Evolutionary conservation across 2,329 filamentous ascomycete genomes (phyloP).

Genomic region (Fusarium vanettenii): DNA sequence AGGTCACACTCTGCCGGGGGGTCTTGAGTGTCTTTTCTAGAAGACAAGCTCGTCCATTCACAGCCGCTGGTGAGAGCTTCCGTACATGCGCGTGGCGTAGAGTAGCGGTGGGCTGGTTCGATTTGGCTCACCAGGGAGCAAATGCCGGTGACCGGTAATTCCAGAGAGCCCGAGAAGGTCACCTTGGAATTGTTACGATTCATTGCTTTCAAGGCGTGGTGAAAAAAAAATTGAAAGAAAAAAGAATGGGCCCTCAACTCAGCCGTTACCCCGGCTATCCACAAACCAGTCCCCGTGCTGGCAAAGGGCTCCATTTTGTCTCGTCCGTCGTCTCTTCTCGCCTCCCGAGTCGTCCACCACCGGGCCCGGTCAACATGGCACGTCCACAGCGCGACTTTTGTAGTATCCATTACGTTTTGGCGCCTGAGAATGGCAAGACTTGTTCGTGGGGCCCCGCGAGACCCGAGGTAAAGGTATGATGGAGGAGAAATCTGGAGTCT

Average conservation of each 20-base stretch:
- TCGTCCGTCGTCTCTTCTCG: background rate
- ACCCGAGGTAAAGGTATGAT: constrained; percentile 3
- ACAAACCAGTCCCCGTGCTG: constrained; percentile 21
- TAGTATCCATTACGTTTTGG: constrained; percentile 44
- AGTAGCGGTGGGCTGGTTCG: constrained; percentile 2
- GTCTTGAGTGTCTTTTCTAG: constrained; percentile 22
- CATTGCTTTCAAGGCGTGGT: background rate
- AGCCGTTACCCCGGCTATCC: background rate
- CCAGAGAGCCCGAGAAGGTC: background rate
- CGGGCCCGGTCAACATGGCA: background rate
- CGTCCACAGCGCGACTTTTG: constrained; percentile 18
- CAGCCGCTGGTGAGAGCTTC: background rate
- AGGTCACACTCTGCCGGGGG: background rate
- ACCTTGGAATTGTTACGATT: background rate
- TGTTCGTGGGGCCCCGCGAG: constrained; percentile 43
- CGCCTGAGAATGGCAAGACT: constrained; percentile 10
- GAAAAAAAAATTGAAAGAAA: background rate
- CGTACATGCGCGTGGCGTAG: constrained; percentile 22
- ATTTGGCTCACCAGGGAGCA: background rate
- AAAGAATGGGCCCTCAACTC: background rate
- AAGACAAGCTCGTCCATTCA: constrained; percentile 26
- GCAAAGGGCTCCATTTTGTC: background rate
- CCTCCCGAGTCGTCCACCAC: background rate
- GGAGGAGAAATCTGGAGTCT: constrained; percentile 4
- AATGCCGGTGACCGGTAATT: constrained; percentile 8